Evolutionary conservation across 768 basidiomycete genomes (phyloP), one percentile per base, ranked within the genome.

Genomic region (Kwoniella heveanensis): DNA sequence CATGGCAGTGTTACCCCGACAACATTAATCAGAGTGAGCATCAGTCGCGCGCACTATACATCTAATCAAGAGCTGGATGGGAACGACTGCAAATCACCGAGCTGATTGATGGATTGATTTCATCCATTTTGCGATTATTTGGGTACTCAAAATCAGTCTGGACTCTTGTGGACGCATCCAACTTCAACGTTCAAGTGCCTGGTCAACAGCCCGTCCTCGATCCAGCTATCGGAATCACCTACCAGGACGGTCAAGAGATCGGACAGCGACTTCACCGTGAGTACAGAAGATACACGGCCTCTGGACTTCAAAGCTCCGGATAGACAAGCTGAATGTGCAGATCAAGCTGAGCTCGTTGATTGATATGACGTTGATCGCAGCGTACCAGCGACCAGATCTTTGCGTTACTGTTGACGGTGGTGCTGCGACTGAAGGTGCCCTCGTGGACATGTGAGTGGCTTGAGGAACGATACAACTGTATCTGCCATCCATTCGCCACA

Each of bases 21-120:
- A 78, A 75, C 67, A 76, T 66, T 64, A 78, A 80, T 57, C 79
- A 80, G 54, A 51, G 71, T 72, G 37, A 54, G 39, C 15, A 19
- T 10, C 32, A 6, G 6, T 36, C 32, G 6, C 32, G 6, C n/a
- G n/a, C n/a, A n/a, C n/a, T n/a, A n/a, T n/a, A n/a, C n/a, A n/a
- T n/a, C n/a, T n/a, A n/a, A n/a, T n/a, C n/a, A n/a, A n/a, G n/a
- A n/a, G n/a, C n/a, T n/a, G n/a, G n/a, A n/a, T n/a, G n/a, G n/a
- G n/a, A n/a, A n/a, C n/a, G n/a, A n/a, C n/a, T n/a, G n/a, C n/a
- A n/a, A n/a, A n/a, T n/a, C n/a, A n/a, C n/a, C n/a, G n/a, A n/a
- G n/a, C n/a, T n/a, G n/a, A n/a, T n/a, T n/a, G n/a, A n/a, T n/a
- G n/a, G n/a, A n/a, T n/a, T n/a, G n/a, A n/a, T n/a, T n/a, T n/a